Base-by-base conservation (phyloP, 78 protist species). In the Abeoforma whisleri region DNA sequence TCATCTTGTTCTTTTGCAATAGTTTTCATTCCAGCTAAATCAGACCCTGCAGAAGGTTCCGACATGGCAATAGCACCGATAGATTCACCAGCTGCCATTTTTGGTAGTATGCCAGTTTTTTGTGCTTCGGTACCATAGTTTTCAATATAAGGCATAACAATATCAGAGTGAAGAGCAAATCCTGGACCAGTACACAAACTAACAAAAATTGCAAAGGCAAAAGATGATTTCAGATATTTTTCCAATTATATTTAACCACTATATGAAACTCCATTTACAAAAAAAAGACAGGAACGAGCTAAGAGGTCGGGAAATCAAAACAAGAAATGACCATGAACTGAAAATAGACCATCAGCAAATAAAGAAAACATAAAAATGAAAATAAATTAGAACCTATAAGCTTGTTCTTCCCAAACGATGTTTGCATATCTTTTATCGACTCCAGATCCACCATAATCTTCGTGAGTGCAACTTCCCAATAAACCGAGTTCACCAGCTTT, bases 1-100 rank as follows among this genome's bases (percentile, higher is more conserved):
- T 90, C 91, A 37, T 86, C 93, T 69, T 84, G 57, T 84, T 86
- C 84, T 48, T 2, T 73, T 28, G 93, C 93, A 2, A 74, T 82
- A 40, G 90, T 87, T 77, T 39, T 1, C 87, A 88, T 84, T 39
- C 90, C 88, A 1, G 90, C 91, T 32, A 93, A 89, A 62, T 93
- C 96, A 8, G 93, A 87, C 0, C 96, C 94, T 0, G 93, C 90
- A 1, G 68, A 82, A 40, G 96, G 92, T 68, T 93, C 96, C 1
- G 91, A 84, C 92, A 93, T 89, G 40, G 84, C 81, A 5, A 87
- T 38, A 40, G 90, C 90, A 36, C 87, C 71, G 38, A 87, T 87
- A 8, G 0, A 0, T 74, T 77, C 73, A 37, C 89, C 89, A 0
- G 40, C 0, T 48, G 28, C 0, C 85, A 80, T 80, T 31, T 1